Base-by-base conservation (phyloP, 2,329 filamentous ascomycete genomes). In the Cladosporium sp. region DNA sequence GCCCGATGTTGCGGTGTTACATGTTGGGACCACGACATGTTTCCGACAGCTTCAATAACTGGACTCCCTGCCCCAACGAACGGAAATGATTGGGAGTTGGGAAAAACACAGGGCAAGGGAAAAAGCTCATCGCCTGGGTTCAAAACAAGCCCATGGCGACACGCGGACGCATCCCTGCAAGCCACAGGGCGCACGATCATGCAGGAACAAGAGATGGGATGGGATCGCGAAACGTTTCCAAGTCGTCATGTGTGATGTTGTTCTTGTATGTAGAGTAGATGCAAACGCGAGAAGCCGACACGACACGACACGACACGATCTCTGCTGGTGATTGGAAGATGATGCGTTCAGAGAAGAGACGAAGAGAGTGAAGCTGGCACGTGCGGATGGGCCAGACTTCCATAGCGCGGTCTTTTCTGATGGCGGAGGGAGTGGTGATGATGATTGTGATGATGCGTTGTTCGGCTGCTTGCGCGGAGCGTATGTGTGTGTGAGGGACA, bases 151-250 rank as follows among this genome's bases (percentile, higher is more conserved):
- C 32, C 6, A 15, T 12, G 9, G 22, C 22, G 9, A 45, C 11
- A n/a, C 34, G 30, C 43, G 43, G 43, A 15, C 32, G 34, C 30
- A 45, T 37, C 43, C 43, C 43, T 45, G 43, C 43, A 4, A 45
- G 43, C 32, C 43, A 37, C 32, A 24, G 12, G 12, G 20, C 20
- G 4, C 3, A 38, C 19, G 30, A 15, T 38, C 34, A 45, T 45
- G 43, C 43, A 45, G 43, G 43, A 45, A 45, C 43, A 27, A 22
- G 29, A 11, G 13, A 37, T 18, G 32, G 34, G 18, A 32, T 45
- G 32, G 32, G 30, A 45, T 18, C 30, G 43, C 22, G 22, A 27
- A 43, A 38, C n/a, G 36, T 38, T 9, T 5, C 5, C 7, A 9
- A 3, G 11, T 38, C 8, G 8, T 9, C 36, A 38, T 38, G 15